phyloP scores from a whole-genome alignment of 257 asterid genomes.

The Penstemon eatonii region DNA sequence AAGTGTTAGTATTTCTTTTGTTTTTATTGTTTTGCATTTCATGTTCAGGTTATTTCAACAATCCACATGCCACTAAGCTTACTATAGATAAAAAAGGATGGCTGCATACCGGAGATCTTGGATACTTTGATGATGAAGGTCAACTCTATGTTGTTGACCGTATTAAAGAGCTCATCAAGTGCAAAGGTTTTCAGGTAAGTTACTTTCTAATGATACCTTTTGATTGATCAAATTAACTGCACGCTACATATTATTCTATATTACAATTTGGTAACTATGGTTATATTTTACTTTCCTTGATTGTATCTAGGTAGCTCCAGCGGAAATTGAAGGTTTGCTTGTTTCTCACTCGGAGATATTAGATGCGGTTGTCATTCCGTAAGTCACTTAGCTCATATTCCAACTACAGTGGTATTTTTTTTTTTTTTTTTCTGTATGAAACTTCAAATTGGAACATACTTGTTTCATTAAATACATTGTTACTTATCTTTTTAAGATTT shows the following conservation, averaged over 20 bases:
- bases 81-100: slow-evolving; percentile 91
- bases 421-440: not conserved
- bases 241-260: too few relatives aligned
- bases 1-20: too few relatives aligned
- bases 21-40: too few relatives aligned
- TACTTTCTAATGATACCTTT: too few relatives aligned
- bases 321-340: slow-evolving; percentile 95
- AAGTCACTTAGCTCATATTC: slow-evolving; percentile 27
- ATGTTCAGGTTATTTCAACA: slow-evolving; percentile 71
- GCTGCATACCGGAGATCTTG: slow-evolving; percentile 97
- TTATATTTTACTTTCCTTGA: not conserved
- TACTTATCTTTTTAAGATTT: slow-evolving; percentile 42
- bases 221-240: too few relatives aligned
- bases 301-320: slow-evolving; percentile 83
- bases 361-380: slow-evolving; percentile 98
- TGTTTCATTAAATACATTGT: not conserved
- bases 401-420: not conserved
- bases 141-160: slow-evolving; percentile 87
- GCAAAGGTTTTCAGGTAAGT: slow-evolving; percentile 85
- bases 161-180: slow-evolving; percentile 90
- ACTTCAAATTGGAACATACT: not conserved
- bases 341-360: slow-evolving; percentile 87
- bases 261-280: too few relatives aligned
- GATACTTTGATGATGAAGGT: slow-evolving; percentile 86
- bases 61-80: slow-evolving; percentile 74